These are phyloP conservation scores for Oldenlandia corymbosa DNA, from an alignment of 257 asterid genomes.

Conservation along the genomic window DNA sequence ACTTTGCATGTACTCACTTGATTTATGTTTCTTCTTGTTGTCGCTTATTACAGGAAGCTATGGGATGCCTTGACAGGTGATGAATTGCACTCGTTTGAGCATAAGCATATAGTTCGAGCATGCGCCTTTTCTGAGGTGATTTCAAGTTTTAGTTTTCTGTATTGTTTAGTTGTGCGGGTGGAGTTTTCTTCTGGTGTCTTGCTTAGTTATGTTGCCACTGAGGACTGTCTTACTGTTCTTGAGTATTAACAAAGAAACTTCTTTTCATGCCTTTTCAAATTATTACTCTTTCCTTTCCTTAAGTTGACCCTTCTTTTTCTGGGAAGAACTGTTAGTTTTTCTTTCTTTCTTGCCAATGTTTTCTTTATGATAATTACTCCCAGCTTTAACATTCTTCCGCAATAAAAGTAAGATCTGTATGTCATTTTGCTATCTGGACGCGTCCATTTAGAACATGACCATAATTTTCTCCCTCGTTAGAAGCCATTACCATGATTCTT, in stretches of 20 bases:
- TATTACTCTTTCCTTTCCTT: background rate
- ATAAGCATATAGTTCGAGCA: slow-evolving; percentile 95
- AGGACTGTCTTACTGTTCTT: background rate
- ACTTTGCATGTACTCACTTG: background rate
- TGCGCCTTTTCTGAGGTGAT: slow-evolving; percentile 92
- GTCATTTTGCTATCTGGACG: background rate
- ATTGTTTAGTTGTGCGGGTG: background rate
- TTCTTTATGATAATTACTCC: background rate
- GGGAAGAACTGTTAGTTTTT: background rate
- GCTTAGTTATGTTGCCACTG: background rate
- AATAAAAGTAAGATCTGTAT: background rate
- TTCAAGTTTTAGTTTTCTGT: background rate
- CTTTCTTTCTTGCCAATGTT: background rate
- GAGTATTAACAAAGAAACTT: background rate
- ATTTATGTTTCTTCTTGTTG: slow-evolving; percentile 4
- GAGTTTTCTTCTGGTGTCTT: background rate
- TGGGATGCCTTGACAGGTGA: slow-evolving; percentile 99
- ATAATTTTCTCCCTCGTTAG: background rate
- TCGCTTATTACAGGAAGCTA: slow-evolving; percentile 60
- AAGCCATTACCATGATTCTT: background rate
- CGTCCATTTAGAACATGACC: background rate
- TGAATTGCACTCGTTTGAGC: slow-evolving; percentile 87
- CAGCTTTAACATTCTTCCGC: background rate
- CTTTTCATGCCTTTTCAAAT: background rate
- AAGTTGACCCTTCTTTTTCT: background rate